phyloP scores from a whole-genome alignment of 1,284 basidiomycete genomes.

The Lentinula novae-zelandiae region DNA sequence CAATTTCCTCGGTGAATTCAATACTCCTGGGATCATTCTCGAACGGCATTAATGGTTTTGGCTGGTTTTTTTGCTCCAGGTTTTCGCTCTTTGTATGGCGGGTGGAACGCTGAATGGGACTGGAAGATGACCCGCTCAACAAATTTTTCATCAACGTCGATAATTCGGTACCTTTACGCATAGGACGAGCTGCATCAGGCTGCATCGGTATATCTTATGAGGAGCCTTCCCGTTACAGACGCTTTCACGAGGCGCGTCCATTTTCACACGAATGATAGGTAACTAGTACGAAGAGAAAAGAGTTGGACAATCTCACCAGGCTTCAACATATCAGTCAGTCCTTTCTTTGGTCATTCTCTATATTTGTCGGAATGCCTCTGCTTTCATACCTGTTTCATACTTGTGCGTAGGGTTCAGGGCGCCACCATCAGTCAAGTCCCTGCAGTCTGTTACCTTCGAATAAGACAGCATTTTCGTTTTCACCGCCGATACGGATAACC shows the following conservation, averaged over 20 bases:
- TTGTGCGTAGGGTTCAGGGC: not conserved
- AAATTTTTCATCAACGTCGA: too few species aligned
- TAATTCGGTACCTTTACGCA: too few species aligned
- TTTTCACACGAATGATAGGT: too few species aligned
- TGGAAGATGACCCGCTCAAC: too few species aligned
- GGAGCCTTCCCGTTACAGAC: too few species aligned
- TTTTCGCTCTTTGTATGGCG: not conserved
- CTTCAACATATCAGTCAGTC: not conserved
- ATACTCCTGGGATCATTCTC: not conserved
- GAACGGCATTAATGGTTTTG: conserved; percentile 3
- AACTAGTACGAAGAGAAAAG: too few species aligned
- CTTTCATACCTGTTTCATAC: not conserved
- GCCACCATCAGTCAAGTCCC: conserved; percentile 4
- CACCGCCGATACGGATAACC: not conserved
- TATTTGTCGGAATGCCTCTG: not conserved
- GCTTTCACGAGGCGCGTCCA: too few species aligned
- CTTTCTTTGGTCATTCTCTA: too few species aligned
- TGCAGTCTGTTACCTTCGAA: not conserved
- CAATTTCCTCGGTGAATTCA: not conserved
- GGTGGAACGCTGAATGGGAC: not conserved
- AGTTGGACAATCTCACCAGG: too few species aligned
- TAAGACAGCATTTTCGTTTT: not conserved
- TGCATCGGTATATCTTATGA: too few species aligned
- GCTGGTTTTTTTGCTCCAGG: not conserved
- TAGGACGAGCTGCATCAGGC: too few species aligned